These are phyloP conservation scores for Artemisia tridentata DNA, from an alignment of 129 eudicot species.

Conservation along the genomic window DNA sequence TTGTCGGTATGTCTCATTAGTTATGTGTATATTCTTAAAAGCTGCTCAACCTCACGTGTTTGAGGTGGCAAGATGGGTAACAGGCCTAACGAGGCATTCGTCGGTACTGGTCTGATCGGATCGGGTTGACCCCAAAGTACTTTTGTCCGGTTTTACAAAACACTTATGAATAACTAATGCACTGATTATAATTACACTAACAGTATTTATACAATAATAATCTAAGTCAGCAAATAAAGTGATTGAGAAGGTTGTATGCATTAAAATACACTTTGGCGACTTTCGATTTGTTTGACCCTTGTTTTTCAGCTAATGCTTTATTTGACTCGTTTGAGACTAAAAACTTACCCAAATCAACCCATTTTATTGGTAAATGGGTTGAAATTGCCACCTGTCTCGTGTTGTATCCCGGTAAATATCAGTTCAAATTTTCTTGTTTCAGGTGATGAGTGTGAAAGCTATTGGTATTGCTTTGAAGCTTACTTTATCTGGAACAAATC, in stretches of 20 bases:
- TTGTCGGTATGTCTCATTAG: constrained; percentile 65
- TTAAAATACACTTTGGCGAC: too few species aligned
- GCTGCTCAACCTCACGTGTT: constrained; percentile 11
- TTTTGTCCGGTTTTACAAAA: too few species aligned
- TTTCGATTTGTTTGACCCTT: too few species aligned
- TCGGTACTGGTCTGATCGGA: not conserved
- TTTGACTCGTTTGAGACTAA: not conserved
- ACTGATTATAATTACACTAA: not conserved
- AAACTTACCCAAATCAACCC: not conserved
- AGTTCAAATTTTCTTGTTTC: constrained; percentile 23
- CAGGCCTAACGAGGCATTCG: not conserved
- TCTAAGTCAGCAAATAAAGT: not conserved
- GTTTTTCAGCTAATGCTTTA: not conserved
- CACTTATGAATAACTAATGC: not conserved
- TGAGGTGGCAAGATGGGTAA: constrained; percentile 6
- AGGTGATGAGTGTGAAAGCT: constrained; percentile 99
- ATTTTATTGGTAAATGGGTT: not conserved
- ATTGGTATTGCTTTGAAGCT: constrained; percentile 94
- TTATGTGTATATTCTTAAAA: constrained; percentile 5
- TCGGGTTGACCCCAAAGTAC: too few species aligned
- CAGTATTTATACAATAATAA: not conserved
- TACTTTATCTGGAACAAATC: constrained; percentile 87
- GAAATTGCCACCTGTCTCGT: not conserved
- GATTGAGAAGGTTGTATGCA: not conserved
- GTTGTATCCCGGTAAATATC: not conserved